Base-by-base conservation (phyloP, 768 basidiomycete genomes). In the Suillus alpinus region DNA sequence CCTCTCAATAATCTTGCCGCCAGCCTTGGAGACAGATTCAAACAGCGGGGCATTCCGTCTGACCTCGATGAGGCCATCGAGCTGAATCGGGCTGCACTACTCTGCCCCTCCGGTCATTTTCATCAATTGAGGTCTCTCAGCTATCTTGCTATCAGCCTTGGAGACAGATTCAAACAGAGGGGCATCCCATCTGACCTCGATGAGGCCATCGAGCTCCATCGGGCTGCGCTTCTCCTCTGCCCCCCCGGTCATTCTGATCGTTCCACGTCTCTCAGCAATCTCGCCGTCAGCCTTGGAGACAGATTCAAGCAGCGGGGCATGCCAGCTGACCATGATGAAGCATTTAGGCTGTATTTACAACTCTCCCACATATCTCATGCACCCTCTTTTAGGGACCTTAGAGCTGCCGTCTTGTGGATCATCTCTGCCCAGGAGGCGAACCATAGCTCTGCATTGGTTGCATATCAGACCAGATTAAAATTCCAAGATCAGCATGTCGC, bases 371-470 rank as follows among this genome's bases (percentile, higher is more conserved):
- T 63, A 29, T 44, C 62, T 4, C 13, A 52, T 26, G 61, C 66
- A 0, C 55, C 62, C 12, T 64, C 65, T 46, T 63, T 59, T 60
- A 57, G 66, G 6, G 64, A 63, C 0, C 57, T 71, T 37, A 62
- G 60, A 9, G 56, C 66, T 4, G 69, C 67, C 12, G 49, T 67
- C n/a, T 65, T 63, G 18, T 72, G 67, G 64, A 60, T 68, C 3
- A 59, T 44, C 26, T 60, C 66, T 12, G 65, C 62, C 6, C 69
- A 72, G 53, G 50, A 53, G 13, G 58, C 62, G 14, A 57, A 53
- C 12, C 72, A 71, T 52, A 58, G 55, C 6, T 72, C 70, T 8
- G 73, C 69, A 6, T 55, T 74, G 18, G 72, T 71, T 37, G 64
- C 68, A 6, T 74, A 75, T 58, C 65, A 64, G 18, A 65, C 59